Evolutionary conservation across 306 rosid species (phyloP).

Genomic region (Medicago lupulina): DNA sequence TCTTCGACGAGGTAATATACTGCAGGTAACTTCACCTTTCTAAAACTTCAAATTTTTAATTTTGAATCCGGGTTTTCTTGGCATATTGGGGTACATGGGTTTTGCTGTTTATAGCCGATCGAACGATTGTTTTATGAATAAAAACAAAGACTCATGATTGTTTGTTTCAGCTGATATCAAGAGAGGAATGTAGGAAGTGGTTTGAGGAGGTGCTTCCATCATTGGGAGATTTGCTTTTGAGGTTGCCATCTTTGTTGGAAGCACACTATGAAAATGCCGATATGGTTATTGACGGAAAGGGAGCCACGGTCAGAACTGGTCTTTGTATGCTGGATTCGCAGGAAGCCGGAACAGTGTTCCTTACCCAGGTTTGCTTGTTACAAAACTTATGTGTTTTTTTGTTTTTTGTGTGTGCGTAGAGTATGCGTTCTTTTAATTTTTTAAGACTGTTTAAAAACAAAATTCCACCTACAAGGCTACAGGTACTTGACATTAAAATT

Average conservation of each 20-base stretch:
- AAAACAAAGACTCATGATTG: not conserved
- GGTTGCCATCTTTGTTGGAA: conserved; percentile 78
- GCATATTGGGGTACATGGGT: conserved; percentile 7
- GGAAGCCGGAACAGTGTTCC: conserved; percentile 72
- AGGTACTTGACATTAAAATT: conserved; percentile 19
- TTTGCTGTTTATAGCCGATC: conserved; percentile 3
- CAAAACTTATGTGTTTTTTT: not conserved
- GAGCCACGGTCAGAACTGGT: conserved; percentile 46
- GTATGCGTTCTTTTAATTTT: conserved; percentile 9
- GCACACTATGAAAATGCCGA: conserved; percentile 67
- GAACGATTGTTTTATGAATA: conserved; percentile 1
- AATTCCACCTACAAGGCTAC: not conserved
- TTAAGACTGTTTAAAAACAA: not conserved
- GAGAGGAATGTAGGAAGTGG: conserved; percentile 69
- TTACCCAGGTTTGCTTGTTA: conserved; percentile 69
- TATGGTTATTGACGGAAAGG: conserved; percentile 41
- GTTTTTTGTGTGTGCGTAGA: not conserved
- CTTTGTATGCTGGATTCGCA: conserved; percentile 79
- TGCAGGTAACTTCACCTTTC: not conserved
- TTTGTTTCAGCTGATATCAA: conserved; percentile 66
- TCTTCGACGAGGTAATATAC: conserved; percentile 75
- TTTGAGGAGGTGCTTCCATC: conserved; percentile 74
- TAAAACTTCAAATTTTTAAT: not conserved
- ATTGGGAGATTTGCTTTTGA: conserved; percentile 73
- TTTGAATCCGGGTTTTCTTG: conserved; percentile 4